Evolutionary conservation across 2,329 filamentous ascomycete genomes (phyloP).

Genomic region (Microdochium nivale): DNA sequence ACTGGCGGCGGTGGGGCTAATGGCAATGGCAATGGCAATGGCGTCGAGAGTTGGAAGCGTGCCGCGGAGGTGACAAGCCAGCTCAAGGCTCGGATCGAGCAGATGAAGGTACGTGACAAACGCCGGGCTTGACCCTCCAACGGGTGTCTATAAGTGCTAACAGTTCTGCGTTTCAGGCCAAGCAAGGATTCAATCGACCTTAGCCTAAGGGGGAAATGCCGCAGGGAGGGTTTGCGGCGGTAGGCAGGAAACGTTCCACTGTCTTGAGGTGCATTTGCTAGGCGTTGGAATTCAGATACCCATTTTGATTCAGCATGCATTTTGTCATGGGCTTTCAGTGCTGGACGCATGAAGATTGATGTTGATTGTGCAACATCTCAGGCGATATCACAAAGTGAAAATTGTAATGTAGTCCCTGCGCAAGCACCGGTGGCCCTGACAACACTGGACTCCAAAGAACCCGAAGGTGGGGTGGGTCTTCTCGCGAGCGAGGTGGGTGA

Average conservation of each 20-base stretch:
- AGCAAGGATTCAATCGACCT: conserved; percentile 40
- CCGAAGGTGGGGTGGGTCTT: too few relatives aligned
- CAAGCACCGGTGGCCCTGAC: too few relatives aligned
- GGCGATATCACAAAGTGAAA: too few relatives aligned
- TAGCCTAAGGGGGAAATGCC: conserved; percentile 9
- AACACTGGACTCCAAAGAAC: too few relatives aligned
- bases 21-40: conserved; percentile 42
- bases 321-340: not conserved
- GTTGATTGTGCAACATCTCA: too few relatives aligned
- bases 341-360: too few relatives aligned
- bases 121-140: not conserved
- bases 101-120: conserved; percentile 69
- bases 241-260: not conserved
- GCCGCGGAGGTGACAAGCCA: conserved; percentile 97
- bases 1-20: conserved; percentile 6
- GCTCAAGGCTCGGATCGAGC: conserved; percentile 92
- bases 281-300: not conserved
- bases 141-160: not conserved
- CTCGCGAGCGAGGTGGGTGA: too few relatives aligned
- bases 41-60: conserved; percentile 89
- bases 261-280: not conserved
- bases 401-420: too few relatives aligned
- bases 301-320: not conserved
- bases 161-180: conserved; percentile 26
- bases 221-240: not conserved